Conservation (phyloP, 257 asterid genomes). For the Ballota nigra region DNA sequence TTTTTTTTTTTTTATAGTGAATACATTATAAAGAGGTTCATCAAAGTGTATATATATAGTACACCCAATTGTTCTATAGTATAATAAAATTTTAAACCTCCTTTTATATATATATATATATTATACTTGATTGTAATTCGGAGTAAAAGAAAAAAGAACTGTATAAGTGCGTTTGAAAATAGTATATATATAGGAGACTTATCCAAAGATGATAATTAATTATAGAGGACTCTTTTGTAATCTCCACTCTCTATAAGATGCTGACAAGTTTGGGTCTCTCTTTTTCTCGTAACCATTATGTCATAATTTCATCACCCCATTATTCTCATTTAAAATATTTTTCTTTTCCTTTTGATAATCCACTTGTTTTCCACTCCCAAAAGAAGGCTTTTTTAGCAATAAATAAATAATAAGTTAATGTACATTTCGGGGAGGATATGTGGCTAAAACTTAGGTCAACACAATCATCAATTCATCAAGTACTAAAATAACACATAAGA, state of each 20-base stretch:
- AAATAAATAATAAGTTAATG: neutral
- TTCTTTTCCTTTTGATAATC: slow-evolving; percentile 13
- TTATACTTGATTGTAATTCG: no score
- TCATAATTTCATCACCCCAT: slow-evolving; percentile 34
- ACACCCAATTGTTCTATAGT: no score
- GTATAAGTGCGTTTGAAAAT: no score
- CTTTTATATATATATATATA: no score
- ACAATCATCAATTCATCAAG: slow-evolving; percentile 64
- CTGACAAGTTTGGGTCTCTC: neutral
- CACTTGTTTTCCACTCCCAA: slow-evolving; percentile 41
- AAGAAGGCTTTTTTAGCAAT: neutral
- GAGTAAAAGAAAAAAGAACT: no score
- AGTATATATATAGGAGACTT: no score
- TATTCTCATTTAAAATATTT: slow-evolving; percentile 8
- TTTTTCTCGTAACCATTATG: slow-evolving; percentile 13
- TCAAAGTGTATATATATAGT: no score
- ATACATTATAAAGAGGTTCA: no score
- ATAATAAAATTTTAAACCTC: no score
- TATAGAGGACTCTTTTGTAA: slow-evolving; percentile 3
- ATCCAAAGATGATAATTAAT: neutral
- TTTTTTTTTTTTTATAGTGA: no score
- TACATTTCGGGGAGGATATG: slow-evolving; percentile 14
- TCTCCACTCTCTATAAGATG: neutral
- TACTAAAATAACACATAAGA: slow-evolving; percentile 33
- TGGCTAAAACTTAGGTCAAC: slow-evolving; percentile 44